These are phyloP conservation scores for Dendrostoma leiphaemia DNA, from an alignment of 2,329 filamentous ascomycete species.

Conservation along the genomic window DNA sequence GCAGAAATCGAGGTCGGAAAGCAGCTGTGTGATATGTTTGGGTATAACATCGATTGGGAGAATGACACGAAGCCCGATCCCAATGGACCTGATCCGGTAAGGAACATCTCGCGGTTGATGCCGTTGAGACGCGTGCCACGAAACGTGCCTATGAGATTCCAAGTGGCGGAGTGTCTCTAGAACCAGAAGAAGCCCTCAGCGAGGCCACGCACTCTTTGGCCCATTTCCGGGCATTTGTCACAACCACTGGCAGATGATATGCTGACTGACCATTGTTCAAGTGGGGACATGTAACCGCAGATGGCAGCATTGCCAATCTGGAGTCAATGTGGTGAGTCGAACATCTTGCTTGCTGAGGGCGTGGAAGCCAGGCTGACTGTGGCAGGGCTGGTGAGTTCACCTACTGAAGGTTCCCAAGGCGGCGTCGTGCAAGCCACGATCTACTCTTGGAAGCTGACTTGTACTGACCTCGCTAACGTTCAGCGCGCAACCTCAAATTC, in stretches of 20 bases:
- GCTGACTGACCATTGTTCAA: background rate
- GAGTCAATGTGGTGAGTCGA: conserved; percentile 45
- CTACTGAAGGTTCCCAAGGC: too few relatives aligned
- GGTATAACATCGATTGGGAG: conserved; percentile 33
- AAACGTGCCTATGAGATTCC: too few relatives aligned
- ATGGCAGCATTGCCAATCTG: conserved; percentile 44
- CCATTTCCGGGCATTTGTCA: too few relatives aligned
- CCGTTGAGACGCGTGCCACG: too few relatives aligned
- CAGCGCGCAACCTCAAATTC: conserved; percentile 42
- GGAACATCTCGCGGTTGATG: background rate
- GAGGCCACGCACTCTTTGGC: too few relatives aligned
- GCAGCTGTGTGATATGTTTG: conserved; percentile 44
- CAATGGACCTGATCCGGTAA: background rate
- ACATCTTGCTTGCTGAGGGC: background rate
- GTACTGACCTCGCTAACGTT: background rate
- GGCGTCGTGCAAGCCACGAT: background rate
- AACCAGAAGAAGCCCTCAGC: too few relatives aligned
- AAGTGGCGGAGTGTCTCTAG: too few relatives aligned
- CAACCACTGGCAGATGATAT: background rate
- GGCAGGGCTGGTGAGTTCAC: conserved; percentile 2
- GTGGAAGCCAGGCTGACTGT: background rate
- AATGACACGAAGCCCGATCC: conserved; percentile 26
- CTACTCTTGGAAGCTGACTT: too few relatives aligned
- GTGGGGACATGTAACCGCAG: conserved; percentile 47
- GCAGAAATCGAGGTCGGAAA: conserved; percentile 43